These are phyloP conservation scores for Phytophthora macrochlamydospora DNA, from an alignment of 352 stramenopile species.

Conservation along the genomic window DNA sequence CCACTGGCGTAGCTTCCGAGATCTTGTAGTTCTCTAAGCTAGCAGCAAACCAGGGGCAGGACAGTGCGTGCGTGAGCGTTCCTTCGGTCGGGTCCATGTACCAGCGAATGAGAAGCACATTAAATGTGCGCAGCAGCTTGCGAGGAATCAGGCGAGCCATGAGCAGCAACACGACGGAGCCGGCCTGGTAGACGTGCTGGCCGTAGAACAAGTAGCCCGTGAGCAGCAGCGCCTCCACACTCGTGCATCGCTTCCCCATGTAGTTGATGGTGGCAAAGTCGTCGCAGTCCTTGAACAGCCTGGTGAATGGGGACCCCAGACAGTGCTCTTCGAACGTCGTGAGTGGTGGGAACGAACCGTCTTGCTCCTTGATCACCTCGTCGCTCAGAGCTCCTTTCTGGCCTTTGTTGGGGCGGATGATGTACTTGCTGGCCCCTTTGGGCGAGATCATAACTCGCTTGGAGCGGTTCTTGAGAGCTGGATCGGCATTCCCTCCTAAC, in stretches of 20 bases:
- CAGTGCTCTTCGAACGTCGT: conserved; percentile 25
- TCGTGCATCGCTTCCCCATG: conserved; percentile 23
- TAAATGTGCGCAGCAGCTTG: conserved; percentile 24
- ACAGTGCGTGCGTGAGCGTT: conserved; percentile 10
- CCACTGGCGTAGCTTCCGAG: conserved; percentile 17
- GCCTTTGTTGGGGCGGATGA: conserved; percentile 15
- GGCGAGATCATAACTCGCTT: conserved; percentile 20
- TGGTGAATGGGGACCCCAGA: conserved; percentile 17
- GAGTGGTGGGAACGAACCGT: not conserved
- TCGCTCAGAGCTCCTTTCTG: not conserved
- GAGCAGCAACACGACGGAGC: conserved; percentile 20
- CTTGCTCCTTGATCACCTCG: not conserved
- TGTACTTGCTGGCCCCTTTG: conserved; percentile 19
- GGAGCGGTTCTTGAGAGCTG: not conserved
- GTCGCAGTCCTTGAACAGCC: conserved; percentile 25
- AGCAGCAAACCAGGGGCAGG: conserved; percentile 24
- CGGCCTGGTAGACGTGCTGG: conserved; percentile 15
- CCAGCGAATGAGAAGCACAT: conserved; percentile 23
- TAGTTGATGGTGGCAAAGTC: conserved; percentile 23
- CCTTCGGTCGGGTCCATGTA: conserved; percentile 16
- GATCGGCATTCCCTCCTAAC: not conserved
- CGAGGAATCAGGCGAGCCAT: conserved; percentile 14
- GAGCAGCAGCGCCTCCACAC: conserved; percentile 20
- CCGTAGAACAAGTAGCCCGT: conserved; percentile 26
- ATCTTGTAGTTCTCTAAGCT: conserved; percentile 25